Base-by-base conservation (phyloP, 1,139 yeast species). In the Yamadazyma songkhlaensis region DNA sequence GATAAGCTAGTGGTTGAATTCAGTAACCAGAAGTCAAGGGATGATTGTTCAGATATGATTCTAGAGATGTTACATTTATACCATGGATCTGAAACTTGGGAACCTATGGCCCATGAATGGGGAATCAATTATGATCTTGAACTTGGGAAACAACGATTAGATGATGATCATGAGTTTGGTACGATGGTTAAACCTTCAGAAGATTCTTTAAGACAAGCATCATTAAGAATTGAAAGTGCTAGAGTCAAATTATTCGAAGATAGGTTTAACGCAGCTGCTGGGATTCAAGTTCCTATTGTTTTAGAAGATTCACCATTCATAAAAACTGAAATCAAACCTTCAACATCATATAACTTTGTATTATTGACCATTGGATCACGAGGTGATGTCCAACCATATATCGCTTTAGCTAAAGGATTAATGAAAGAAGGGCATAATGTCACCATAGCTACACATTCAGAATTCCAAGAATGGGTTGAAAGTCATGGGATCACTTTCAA, bases 381-480 rank as follows among this genome's bases (percentile, higher is more conserved):
- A 40, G 97, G 97, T 31, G 97, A 90, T 60, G 97, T 90, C 6
- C 97, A 90, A 57, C 97, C 97, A 0, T 92, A 89, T 55, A 84
- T 90, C 46, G 92, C 97, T 0, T 62, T 90, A n/a, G 94, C 87
- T 0, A 79, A 81, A 49, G 96, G 92, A 0, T 64, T 90, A 34
- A 60, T 78, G 32, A 67, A 68, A 23, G 96, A 90, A 51, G 97
- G 97, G 0, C 97, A 90, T 53, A 59, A 59, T 14, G 95, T 88
- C 1, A 80, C 82, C 15, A 89, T 90, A 42, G 95, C 94, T 0
- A 85, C 97, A 0, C 97, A 90, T 57, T 51, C 53, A 0, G 97
- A 90, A 56, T 90, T 89, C 55, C 68, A 75, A 47, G 80, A 71
- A 2, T 89, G 96, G 90, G 77, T 90, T 34, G 69, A 64, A 39